These are phyloP conservation scores for Oenanthe sinensis DNA, from an alignment of 129 eudicot species.

Conservation along the genomic window DNA sequence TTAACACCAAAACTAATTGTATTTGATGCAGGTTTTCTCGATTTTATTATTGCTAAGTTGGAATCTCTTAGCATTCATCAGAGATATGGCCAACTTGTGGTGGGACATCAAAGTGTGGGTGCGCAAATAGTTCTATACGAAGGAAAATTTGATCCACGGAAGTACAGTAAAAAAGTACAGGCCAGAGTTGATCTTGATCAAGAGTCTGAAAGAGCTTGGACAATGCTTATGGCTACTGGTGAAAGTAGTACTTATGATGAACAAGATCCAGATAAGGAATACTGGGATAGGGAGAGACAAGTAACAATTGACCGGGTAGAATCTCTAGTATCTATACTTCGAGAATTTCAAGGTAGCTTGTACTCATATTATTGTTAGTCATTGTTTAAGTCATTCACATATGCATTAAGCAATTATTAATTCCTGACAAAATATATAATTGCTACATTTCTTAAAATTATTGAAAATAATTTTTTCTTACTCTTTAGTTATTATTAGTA, in stretches of 20 bases:
- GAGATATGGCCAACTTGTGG: background rate
- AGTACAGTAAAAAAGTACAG: background rate
- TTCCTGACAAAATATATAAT: background rate
- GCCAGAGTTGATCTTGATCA: conserved; percentile 2
- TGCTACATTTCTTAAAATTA: background rate
- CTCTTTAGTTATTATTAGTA: background rate
- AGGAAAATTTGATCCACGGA: background rate
- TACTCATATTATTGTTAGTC: background rate
- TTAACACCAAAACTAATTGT: background rate
- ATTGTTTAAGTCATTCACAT: background rate
- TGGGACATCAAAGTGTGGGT: background rate
- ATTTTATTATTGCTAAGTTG: background rate
- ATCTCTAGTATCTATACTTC: background rate
- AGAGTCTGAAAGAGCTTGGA: background rate
- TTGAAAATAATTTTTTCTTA: background rate
- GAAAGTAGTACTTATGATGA: background rate
- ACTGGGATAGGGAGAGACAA: conserved; percentile 4
- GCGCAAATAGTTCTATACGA: background rate
- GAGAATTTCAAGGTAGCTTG: background rate
- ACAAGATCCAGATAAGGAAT: background rate
- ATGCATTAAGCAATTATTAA: background rate
- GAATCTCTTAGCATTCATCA: background rate
- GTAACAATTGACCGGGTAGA: background rate
- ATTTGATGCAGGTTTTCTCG: background rate
- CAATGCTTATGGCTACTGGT: background rate